Evolutionary conservation across 2,329 filamentous ascomycete species (phyloP).

Genomic region (Fusarium vanettenii): DNA sequence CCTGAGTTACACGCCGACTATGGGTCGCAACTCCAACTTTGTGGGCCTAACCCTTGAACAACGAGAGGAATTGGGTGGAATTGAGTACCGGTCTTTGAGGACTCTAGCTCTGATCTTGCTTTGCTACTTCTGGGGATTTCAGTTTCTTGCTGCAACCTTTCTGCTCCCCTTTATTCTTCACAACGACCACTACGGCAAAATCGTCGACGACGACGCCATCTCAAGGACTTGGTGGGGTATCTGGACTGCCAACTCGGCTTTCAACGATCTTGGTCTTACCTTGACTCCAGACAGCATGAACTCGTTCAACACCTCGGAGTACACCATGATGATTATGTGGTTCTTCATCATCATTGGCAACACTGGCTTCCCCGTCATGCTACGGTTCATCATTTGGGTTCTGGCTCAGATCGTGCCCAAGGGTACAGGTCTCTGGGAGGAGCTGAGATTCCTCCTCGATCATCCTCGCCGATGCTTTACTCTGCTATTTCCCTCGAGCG

Average conservation of each 20-base stretch:
- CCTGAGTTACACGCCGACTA: conserved; percentile 91
- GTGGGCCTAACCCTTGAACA: conserved; percentile 89
- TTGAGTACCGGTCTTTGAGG: conserved; percentile 94
- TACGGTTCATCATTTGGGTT: conserved; percentile 92
- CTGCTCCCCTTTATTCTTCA: conserved; percentile 84
- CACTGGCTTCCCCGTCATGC: conserved; percentile 94
- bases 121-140: conserved; percentile 86
- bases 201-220: conserved; percentile 72
- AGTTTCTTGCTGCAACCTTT: conserved; percentile 78
- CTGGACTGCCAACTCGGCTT: conserved; percentile 87
- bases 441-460: conserved; percentile 89
- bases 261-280: conserved; percentile 95
- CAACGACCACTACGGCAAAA: conserved; percentile 68
- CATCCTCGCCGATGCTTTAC: conserved; percentile 98
- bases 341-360: conserved; percentile 96
- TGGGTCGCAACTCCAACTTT: conserved; percentile 94
- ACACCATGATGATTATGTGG: conserved; percentile 79
- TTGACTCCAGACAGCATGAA: conserved; percentile 94
- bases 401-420: conserved; percentile 73
- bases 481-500: conserved; percentile 86
- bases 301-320: conserved; percentile 82
- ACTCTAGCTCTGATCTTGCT: conserved; percentile 83
- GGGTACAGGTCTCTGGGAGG: conserved; percentile 83
- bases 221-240: conserved; percentile 89
- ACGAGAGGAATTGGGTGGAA: conserved; percentile 93